A percentile compares a stretch with the other conserved stretches of the same genome.
Conservation (phyloP, 1,284 basidiomycete species). For the Crepidotus sp. region DNA sequence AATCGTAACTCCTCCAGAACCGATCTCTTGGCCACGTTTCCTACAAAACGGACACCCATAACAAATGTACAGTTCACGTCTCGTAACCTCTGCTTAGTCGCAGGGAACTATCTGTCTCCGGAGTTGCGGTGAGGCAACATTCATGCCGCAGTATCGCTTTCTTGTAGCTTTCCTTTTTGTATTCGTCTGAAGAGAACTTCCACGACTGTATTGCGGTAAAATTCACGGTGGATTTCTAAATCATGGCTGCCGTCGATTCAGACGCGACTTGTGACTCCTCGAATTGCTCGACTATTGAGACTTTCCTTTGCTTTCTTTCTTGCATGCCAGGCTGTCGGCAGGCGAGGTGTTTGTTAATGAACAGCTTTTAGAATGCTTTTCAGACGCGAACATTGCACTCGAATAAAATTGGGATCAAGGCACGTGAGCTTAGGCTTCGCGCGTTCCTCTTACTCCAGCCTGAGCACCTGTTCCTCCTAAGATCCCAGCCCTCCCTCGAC, state of each 20-base stretch:
- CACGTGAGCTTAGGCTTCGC: not conserved
- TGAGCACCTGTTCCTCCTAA: slow-evolving; percentile 1
- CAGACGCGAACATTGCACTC: too few species aligned
- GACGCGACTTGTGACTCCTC: too few species aligned
- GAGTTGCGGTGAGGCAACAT: slow-evolving; percentile 3
- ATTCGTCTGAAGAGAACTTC: not conserved
- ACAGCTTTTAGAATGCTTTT: too few species aligned
- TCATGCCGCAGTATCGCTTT: not conserved
- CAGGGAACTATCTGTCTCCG: slow-evolving; percentile 38
- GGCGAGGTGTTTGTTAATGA: too few species aligned
- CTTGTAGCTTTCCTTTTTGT: not conserved
- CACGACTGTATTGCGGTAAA: not conserved
- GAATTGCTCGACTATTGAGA: too few species aligned
- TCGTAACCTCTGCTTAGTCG: slow-evolving; percentile 87
- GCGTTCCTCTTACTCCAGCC: not conserved
- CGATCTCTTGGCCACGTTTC: slow-evolving; percentile 88
- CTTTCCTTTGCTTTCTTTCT: too few species aligned
- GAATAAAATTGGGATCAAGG: not conserved
- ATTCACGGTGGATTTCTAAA: not conserved
- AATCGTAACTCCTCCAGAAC: slow-evolving; percentile 37
- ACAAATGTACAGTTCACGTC: slow-evolving; percentile 90
- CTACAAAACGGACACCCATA: slow-evolving; percentile 92
- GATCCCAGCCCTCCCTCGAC: not conserved
- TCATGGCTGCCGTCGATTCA: too few species aligned
- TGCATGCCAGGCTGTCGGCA: too few species aligned